Conservation (phyloP, 345 rosid genomes). For the Syzygium aromaticum region DNA sequence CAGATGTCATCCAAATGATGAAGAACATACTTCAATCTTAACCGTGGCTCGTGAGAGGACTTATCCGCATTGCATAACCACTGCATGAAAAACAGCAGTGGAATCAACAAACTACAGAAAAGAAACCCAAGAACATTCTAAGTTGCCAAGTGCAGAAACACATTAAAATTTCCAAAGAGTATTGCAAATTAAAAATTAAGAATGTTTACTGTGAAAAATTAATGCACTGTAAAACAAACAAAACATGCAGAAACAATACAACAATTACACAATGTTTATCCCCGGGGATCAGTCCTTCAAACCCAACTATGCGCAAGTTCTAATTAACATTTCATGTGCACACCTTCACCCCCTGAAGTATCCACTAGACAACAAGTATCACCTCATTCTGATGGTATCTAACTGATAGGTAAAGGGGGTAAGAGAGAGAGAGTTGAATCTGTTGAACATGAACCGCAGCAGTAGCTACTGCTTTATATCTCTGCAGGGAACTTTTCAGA, state of each 20-base stretch:
- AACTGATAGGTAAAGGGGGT: not conserved
- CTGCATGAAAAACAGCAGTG: conserved; percentile 23
- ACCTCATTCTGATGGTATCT: not conserved
- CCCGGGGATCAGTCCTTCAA: not conserved
- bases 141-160: not conserved
- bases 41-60: conserved; percentile 84
- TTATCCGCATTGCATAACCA: conserved; percentile 99
- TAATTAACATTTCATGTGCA: not conserved
- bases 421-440: not conserved
- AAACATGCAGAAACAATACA: not conserved
- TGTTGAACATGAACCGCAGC: not conserved
- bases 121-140: not conserved
- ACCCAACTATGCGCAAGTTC: not conserved
- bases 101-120: not conserved
- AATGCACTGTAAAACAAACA: not conserved
- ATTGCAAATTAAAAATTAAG: not conserved
- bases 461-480: not conserved
- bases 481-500: not conserved
- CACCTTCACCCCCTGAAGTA: not conserved
- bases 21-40: conserved; percentile 68
- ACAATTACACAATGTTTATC: not conserved
- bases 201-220: not conserved
- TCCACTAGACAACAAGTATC: not conserved
- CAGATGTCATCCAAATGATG: not conserved
- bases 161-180: not conserved